Percentiles rank a stretch among this genome's conserved stretches.
phyloP scores from a whole-genome alignment of 1,284 basidiomycete species.

The Cryptococcus wingfieldii region DNA sequence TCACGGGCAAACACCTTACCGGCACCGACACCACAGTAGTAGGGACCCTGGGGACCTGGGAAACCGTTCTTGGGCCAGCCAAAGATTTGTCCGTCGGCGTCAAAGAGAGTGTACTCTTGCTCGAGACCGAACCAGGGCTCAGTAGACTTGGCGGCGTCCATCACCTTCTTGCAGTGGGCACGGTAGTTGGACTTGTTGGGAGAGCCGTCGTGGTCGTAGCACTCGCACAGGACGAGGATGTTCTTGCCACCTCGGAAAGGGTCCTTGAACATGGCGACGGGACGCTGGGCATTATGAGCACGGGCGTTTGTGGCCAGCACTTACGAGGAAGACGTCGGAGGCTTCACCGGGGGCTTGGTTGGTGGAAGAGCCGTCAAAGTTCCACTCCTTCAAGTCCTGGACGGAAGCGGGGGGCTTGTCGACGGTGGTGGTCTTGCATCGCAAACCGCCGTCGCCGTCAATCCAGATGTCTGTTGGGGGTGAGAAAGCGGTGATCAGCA shows the following conservation, averaged over 20 bases:
- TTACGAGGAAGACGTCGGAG: constrained; percentile 89
- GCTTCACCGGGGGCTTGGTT: constrained; percentile 91
- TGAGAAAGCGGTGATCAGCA: constrained; percentile 4
- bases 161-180: constrained; percentile 82
- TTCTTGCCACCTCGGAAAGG: constrained; percentile 99
- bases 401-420: constrained; percentile 41
- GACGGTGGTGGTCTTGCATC: constrained; percentile 78
- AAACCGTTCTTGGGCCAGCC: constrained; percentile 99
- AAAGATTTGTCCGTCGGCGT: constrained; percentile 82
- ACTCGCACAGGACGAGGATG: constrained; percentile 93
- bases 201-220: constrained; percentile 98
- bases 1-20: constrained; percentile 98
- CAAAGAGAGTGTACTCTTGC: constrained; percentile 99
- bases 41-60: constrained; percentile 98
- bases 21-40: constrained; percentile 98
- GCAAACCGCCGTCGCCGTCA: constrained; percentile 84
- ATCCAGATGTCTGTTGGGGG: constrained; percentile 79
- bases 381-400: constrained; percentile 73
- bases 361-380: constrained; percentile 98
- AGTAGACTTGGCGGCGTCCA: constrained; percentile 76
- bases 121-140: constrained; percentile 98
- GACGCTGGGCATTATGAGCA: constrained; percentile 54
- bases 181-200: constrained; percentile 97
- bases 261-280: constrained; percentile 95
- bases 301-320: constrained; percentile 10